Base-by-base conservation (phyloP, 176 grass and related monocot species). In the Alopecurus myosuroides region DNA sequence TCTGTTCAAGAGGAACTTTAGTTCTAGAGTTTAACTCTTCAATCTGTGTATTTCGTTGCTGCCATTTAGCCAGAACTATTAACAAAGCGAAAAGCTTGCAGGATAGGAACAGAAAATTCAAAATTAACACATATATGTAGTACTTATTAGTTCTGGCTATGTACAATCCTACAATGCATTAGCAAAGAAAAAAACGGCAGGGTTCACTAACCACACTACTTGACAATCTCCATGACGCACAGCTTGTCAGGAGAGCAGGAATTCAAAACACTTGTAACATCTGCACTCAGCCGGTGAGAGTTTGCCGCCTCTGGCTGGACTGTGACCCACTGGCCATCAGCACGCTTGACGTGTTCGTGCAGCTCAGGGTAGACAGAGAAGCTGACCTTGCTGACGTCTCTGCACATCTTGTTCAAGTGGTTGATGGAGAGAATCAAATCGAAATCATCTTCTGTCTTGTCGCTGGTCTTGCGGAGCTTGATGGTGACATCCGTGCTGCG, bases 371-470 rank as follows among this genome's bases (percentile, higher is more conserved):
- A 30, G 42, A 76, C 56, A 77, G 77, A 40, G 65, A 96, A 92
- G 3, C 85, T 85, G 58, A 94, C 80, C 77, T 89, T 92, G 29
- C 78, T 85, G 3, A 87, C 83, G 87, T 96, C 93, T 81, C 87
- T 87, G 36, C 91, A 89, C 56, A 94, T 82, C 40, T 78, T 89
- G 83, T 90, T 94, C 19, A 92, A 14, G 70, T 91, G 86, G 68
- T 90, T 85, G 71, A 91, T 91, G 13, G 97, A 96, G 84, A 96
- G 65, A 20, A 99, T 92, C 78, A 91, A 31, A 71, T 99, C 81
- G 2, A 94, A 94, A 30, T 74, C 74, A 1, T 77, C 86, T 1
- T 85, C 86, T 0, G 11, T 78, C 79, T 51, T 81, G 19, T 45
- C 64, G 28, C 70, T 61, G 30, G 61, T 64, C 50, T 82, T 87